Evolutionary conservation across 352 stramenopile species (phyloP), one percentile per base, ranked within the genome.

Genomic region (Blastocystis hominis): DNA sequence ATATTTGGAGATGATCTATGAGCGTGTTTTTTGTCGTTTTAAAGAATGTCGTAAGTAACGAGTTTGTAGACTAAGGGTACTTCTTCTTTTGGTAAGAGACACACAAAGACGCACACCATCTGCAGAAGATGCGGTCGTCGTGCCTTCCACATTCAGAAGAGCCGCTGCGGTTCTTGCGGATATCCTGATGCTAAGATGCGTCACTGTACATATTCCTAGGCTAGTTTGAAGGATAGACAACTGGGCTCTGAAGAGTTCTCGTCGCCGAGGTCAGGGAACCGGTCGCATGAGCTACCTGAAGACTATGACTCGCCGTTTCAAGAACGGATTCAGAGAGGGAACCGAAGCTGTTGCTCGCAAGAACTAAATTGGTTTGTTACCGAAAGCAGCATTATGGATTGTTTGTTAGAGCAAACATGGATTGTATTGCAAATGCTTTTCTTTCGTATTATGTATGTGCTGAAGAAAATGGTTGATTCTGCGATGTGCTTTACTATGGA

Each of bases 81-180:
- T 89, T 96, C 97, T 89, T 97, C 93, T 92, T 99, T 98, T 92
- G 97, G 97, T 94, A 98, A 98, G 93, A 95, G 96, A 91, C 96
- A 99, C 94, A 98, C 97, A 91, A 99, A 99, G 95, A 98, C 95
- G 89, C 97, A 99, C 95, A 98, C 96, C 88, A 93, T 97, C 89
- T 99, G 97, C 92, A 94, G 96, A 93, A 94, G 97, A 89, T 99
- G 97, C 92, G 96, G 96, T 88, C 97, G 97, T 91, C 94, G 93
- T 90, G 98, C 96, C 89, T 99, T 97, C 93, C 97, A 99, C 95
- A 97, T 98, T 90, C 97, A 99, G 93, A 99, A 99, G 95, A 94
- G 92, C 89, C 94, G 92, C 76, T 99, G 97, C 94, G 95, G 95
- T 89, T 98, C 94, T 89, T 99, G 97, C 92, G 96, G 96, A 90